Evolutionary conservation across 2,329 filamentous ascomycete genomes (phyloP), one percentile per base, ranked within the genome.

Genomic region (Colletotrichum destructivum): DNA sequence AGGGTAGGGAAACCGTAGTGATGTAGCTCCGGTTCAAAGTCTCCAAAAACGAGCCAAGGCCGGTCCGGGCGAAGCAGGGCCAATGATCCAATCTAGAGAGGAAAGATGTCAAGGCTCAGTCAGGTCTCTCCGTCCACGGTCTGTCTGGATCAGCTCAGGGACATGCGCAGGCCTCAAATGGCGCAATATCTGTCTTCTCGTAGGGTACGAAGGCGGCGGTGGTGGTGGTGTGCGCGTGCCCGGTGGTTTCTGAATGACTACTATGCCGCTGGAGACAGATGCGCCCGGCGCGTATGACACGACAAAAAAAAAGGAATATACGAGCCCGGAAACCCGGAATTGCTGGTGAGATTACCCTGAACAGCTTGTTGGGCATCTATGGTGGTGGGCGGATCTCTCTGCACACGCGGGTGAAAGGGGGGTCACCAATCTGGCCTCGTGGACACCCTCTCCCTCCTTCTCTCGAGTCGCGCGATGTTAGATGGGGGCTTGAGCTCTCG

Each of bases 181-280:
- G 52, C 47, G 69, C 59, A 26, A 69, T 59, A 42, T 54, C 52
- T 38, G 35, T 38, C 35, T 38, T 38, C 47, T 66, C 56, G 18
- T 18, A 46, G 51, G 18, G 51, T 60, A 56, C 38, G 35, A 52
- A 52, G 60, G 47, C 40, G 52, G 65, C 49, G 66, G 8, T 23
- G n/a, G n/a, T 51, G 21, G 42, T 42, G 18, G 5, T 60, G 15
- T 52, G 64, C 52, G 64, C 52, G 54, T 52, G 60, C 60, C 59
- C 57, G 56, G 12, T 31, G 40, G 31, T 44, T 42, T 46, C 35
- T 26, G 59, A 38, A 21, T 3, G 35, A 18, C 18, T 55, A 44
- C 46, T 69, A 8, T 54, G 61, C 61, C 54, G 52, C 61, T 52
- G 52, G 44, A 65, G 44, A 46, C 38, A 54, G 61, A 44, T 44